Evolutionary conservation across 1,139 yeast species (phyloP), one percentile per base, ranked within the genome.

Genomic region (Candida neerlandica): DNA sequence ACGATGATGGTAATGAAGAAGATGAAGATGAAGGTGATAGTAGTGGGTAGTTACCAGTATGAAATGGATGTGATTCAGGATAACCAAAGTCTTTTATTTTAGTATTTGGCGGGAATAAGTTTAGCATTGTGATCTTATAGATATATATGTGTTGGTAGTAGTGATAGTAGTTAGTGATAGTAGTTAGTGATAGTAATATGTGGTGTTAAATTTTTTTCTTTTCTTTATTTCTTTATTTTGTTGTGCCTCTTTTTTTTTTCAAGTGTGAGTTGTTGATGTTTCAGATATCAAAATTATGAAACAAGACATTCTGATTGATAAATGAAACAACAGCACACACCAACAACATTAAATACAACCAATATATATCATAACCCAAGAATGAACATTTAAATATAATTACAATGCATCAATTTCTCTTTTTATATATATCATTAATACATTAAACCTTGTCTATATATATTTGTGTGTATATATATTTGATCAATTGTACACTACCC

Each of bases 41-140:
- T 41, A 14, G 15, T 14, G 45, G 44, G 35, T 39, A 51, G 14
- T 45, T 44, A 3, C 51, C 53, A 7, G 19, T 43, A 40, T 54
- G 53, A 14, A 55, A 45, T 7, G 57, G 57, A 41, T 88, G 84
- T 37, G 75, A 68, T 18, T 71, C 75, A 4, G 81, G 81, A 62
- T 91, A 91, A 33, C 92, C 97, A 71, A 81, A 91, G 65, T 91
- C 97, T 56, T 82, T 82, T 21, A 88, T 85, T 19, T 79, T 75
- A 7, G 79, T 72, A 50, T 64, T 60, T 15, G 65, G 60, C 2
- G 69, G 71, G 44, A 61, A 62, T 19, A 44, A 38, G 14, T 30
- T 29, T 35, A 32, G 29, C 46, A 37, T 42, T 39, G 14, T n/a
- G n/a, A n/a, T n/a, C n/a, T n/a, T n/a, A 33, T 33, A 9, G 5